Evolutionary conservation across 352 stramenopile species (phyloP), one percentile per base, ranked within the genome.

Genomic region (Pythium volutum): DNA sequence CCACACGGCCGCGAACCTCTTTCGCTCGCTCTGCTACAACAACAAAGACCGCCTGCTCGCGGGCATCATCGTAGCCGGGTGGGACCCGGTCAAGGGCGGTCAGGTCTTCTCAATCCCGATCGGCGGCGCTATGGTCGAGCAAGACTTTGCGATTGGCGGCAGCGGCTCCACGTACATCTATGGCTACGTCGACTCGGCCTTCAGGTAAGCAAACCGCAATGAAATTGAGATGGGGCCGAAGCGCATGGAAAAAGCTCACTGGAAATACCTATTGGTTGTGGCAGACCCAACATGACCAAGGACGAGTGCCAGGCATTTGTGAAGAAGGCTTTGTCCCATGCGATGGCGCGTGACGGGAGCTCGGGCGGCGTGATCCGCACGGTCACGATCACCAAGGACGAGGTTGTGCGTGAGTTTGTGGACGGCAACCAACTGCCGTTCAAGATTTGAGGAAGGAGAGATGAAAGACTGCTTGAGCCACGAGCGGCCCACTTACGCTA

Each of bases 81-180:
- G 94, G 89, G 97, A 99, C 83, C 80, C 88, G 0, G 91, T 99
- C 34, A 92, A 98, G 63, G 96, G 96, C 55, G 96, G 96, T 16
- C 83, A 95, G 59, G 96, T 99, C 36, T 99, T 98, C 74, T 97
- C 90, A 27, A 96, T 99, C 66, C 93, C 96, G 15, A 91, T 98
- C 60, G 96, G 97, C 43, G 97, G 97, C 58, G 88, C 95, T 14
- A 96, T 98, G 74, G 89, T 99, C 59, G 93, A 98, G 76, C 95
- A 99, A 77, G 86, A 97, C 48, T 99, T 98, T 74, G 94, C 97
- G 16, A 97, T 99, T 53, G 97, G 96, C 54, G 97, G 97, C 46
- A 98, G 88, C 66, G 97, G 97, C 27, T 98, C 88, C 22, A 98
- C 97, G 36, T 99, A 98, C 81, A 99, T 99, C 70, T 98, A 98